Conservation (phyloP, 192 early-diverging fungal genomes). For the Spizellomyces sp. region DNA sequence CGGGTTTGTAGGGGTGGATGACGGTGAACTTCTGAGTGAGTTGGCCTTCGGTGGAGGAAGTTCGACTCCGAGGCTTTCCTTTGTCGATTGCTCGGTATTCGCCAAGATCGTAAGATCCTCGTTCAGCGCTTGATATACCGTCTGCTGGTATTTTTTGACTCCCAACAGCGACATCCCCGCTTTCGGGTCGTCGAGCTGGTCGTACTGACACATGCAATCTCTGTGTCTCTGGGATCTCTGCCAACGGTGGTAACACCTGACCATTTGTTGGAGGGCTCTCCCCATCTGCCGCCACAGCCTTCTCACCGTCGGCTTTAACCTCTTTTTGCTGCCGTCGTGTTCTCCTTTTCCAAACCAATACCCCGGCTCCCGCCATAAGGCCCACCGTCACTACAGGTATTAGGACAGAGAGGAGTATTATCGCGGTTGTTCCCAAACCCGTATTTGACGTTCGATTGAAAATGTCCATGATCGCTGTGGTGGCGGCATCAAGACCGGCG, state of each 20-base stretch:
- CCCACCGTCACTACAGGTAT: slow-evolving; percentile 11
- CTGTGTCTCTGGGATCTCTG: background rate
- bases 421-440: slow-evolving; percentile 5
- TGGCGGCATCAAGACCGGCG: slow-evolving; percentile 12
- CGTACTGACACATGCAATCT: slow-evolving; percentile 11
- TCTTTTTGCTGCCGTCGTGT: background rate
- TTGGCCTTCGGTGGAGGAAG: background rate
- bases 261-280: background rate
- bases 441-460: slow-evolving; percentile 2
- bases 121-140: background rate
- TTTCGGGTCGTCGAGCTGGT: slow-evolving; percentile 20
- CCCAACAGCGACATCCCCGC: slow-evolving; percentile 1
- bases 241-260: background rate
- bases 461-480: background rate
- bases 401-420: slow-evolving; percentile 21
- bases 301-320: background rate
- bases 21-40: slow-evolving; percentile 19
- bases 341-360: background rate
- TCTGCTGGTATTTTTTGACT: background rate
- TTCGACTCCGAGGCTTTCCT: background rate
- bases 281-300: background rate
- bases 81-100: background rate
- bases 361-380: background rate
- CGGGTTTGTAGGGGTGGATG: slow-evolving; percentile 33
- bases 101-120: background rate